Evolutionary conservation across 164 flowering plant species (phyloP).

Genomic region (Euptelea pleiosperma): DNA sequence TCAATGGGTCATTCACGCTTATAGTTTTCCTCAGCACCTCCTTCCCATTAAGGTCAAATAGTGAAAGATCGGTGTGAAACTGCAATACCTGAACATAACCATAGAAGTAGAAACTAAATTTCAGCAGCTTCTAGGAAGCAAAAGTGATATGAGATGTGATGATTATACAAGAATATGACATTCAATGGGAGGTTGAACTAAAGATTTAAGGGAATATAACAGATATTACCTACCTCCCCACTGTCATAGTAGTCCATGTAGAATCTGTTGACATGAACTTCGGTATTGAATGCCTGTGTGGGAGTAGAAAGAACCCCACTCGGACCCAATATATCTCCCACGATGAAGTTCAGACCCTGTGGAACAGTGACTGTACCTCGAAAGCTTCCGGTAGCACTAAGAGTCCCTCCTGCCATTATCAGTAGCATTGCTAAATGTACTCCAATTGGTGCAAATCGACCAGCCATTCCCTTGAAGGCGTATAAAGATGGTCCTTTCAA

Average conservation of each 20-base stretch:
- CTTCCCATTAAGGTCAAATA: slow-evolving; percentile 73
- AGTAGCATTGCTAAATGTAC: slow-evolving; percentile 91
- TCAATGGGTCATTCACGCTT: slow-evolving; percentile 91
- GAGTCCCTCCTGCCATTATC: slow-evolving; percentile 91
- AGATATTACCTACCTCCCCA: slow-evolving; percentile 63
- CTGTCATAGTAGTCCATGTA: slow-evolving; percentile 88
- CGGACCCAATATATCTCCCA: slow-evolving; percentile 84
- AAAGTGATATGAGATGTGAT: no score
- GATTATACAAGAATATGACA: no score
- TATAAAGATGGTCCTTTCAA: slow-evolving; percentile 81
- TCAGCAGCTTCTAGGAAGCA: background rate
- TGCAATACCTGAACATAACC: slow-evolving; percentile 58
- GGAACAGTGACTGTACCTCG: slow-evolving; percentile 93
- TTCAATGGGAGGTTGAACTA: background rate
- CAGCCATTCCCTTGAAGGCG: slow-evolving; percentile 92
- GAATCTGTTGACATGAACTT: slow-evolving; percentile 90
- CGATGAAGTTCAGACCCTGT: slow-evolving; percentile 87
- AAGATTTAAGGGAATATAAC: background rate
- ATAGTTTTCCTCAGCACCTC: slow-evolving; percentile 93
- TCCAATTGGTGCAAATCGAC: slow-evolving; percentile 93
- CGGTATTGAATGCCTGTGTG: slow-evolving; percentile 73
- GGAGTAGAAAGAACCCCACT: slow-evolving; percentile 84
- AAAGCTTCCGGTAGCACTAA: slow-evolving; percentile 88
- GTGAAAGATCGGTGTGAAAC: slow-evolving; percentile 82
- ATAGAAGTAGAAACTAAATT: background rate